Evolutionary conservation across 352 stramenopile genomes (phyloP).

Genomic region (Detonula confervacea): DNA sequence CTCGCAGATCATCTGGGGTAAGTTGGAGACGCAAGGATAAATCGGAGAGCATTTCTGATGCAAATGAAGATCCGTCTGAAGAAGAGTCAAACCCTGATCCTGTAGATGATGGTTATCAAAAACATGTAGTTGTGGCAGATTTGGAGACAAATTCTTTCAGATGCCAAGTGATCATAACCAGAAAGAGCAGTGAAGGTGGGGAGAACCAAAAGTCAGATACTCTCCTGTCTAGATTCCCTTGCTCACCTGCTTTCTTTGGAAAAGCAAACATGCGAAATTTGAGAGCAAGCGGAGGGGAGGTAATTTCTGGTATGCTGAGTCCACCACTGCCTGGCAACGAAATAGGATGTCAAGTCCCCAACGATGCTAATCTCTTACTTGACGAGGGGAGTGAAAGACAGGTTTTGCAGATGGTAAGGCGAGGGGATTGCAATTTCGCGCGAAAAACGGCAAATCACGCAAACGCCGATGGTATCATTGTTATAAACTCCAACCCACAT

Average conservation of each 20-base stretch:
- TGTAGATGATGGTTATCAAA: slow-evolving; percentile 31
- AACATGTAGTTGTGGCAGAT: slow-evolving; percentile 63
- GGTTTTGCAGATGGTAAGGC: slow-evolving; percentile 57
- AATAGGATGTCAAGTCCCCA: slow-evolving; percentile 41
- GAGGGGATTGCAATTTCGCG: slow-evolving; percentile 75
- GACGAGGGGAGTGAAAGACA: slow-evolving; percentile 21
- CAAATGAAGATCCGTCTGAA: slow-evolving; percentile 3
- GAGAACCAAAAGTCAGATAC: slow-evolving; percentile 15
- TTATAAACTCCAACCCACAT: slow-evolving; percentile 70
- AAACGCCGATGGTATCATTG: slow-evolving; percentile 65
- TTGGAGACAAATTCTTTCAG: slow-evolving; percentile 58
- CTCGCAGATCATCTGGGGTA: slow-evolving; percentile 21
- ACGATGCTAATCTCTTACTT: slow-evolving; percentile 19
- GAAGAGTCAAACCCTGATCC: slow-evolving; percentile 1
- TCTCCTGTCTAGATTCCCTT: slow-evolving; percentile 56
- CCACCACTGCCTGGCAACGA: slow-evolving; percentile 41
- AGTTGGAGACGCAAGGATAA: slow-evolving; percentile 33
- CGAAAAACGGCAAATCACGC: slow-evolving; percentile 67
- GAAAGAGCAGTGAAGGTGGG: slow-evolving; percentile 12
- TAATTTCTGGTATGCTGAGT: slow-evolving; percentile 23
- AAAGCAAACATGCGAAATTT: slow-evolving; percentile 41
- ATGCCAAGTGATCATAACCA: slow-evolving; percentile 63
- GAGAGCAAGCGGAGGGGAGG: slow-evolving; percentile 21
- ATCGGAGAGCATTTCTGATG: too few relatives aligned
- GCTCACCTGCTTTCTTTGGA: slow-evolving; percentile 72